Evolutionary conservation across 1,284 basidiomycete genomes (phyloP).

Genomic region (Cryptococcus jaspeensis): DNA sequence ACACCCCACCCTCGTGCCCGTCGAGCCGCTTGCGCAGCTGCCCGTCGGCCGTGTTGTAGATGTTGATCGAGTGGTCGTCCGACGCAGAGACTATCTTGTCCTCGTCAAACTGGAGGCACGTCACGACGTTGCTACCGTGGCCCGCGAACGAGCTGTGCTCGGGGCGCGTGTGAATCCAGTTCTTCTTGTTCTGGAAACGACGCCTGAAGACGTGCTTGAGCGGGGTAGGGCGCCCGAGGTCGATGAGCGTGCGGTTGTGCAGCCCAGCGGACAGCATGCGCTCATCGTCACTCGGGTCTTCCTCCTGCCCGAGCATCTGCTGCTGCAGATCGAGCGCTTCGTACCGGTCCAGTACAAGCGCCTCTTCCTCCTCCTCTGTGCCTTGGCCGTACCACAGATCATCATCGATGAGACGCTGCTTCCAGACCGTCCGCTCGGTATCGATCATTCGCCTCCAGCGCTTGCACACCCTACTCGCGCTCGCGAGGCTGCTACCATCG

Average conservation of each 20-base stretch:
- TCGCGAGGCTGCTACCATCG: conserved; percentile 34
- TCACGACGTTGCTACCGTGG: conserved; percentile 85
- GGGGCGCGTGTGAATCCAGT: conserved; percentile 50
- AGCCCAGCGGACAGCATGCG: conserved; percentile 19
- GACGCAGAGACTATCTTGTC: conserved; percentile 86
- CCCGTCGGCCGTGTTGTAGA: conserved; percentile 80
- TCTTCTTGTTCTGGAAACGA: conserved; percentile 60
- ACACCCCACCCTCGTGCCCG: conserved; percentile 92
- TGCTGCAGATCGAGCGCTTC: conserved; percentile 34
- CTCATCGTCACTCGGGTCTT: conserved; percentile 35
- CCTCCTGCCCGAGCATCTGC: conserved; percentile 5
- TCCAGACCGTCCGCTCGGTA: conserved; percentile 44
- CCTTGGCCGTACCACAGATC: conserved; percentile 43
- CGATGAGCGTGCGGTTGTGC: neutral
- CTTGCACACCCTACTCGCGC: conserved; percentile 38
- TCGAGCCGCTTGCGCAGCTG: conserved; percentile 69
- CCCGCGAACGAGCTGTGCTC: conserved; percentile 75
- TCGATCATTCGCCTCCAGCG: conserved; percentile 48
- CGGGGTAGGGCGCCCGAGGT: conserved; percentile 29
- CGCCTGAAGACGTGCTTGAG: conserved; percentile 47
- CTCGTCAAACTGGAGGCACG: conserved; percentile 87
- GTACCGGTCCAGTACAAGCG: conserved; percentile 30
- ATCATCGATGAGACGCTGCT: conserved; percentile 40
- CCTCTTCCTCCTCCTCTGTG: conserved; percentile 49
- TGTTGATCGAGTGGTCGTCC: conserved; percentile 75